Conservation (phyloP, 2,329 filamentous ascomycete genomes). For the Pezicula rhizophila region DNA sequence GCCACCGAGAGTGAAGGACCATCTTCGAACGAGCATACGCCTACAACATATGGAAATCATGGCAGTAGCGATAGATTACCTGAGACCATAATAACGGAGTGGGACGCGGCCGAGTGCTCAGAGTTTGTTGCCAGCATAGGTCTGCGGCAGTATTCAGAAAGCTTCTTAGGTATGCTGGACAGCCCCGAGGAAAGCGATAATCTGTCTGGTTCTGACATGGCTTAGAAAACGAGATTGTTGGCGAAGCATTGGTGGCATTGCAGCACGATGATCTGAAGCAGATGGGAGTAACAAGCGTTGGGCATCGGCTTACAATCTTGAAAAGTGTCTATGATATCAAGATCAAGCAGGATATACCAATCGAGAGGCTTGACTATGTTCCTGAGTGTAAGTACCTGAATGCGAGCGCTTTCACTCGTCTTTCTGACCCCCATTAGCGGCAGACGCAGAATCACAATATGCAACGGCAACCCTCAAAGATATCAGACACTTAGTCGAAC, state of each 20-base stretch:
- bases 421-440: constrained; percentile 51
- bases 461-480: constrained; percentile 87
- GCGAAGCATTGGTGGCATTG: constrained; percentile 81
- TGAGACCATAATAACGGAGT: constrained; percentile 71
- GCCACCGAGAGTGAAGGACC: constrained; percentile 65
- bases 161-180: constrained; percentile 65
- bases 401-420: neutral
- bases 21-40: constrained; percentile 64
- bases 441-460: constrained; percentile 81
- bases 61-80: constrained; percentile 60
- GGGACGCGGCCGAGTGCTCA: constrained; percentile 81
- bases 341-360: constrained; percentile 82
- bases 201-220: constrained; percentile 22
- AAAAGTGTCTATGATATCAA: constrained; percentile 97
- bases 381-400: constrained; percentile 66
- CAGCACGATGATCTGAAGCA: constrained; percentile 92
- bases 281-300: constrained; percentile 88
- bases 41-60: constrained; percentile 68
- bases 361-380: constrained; percentile 90
- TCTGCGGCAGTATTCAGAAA: constrained; percentile 74
- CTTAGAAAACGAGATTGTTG: constrained; percentile 87
- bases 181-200: constrained; percentile 2
- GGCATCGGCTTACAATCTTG: constrained; percentile 88
- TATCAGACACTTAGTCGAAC: constrained; percentile 83
- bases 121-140: constrained; percentile 80